Conservation (phyloP, 805 yeast genomes). For the Kregervanrija delftensis region DNA sequence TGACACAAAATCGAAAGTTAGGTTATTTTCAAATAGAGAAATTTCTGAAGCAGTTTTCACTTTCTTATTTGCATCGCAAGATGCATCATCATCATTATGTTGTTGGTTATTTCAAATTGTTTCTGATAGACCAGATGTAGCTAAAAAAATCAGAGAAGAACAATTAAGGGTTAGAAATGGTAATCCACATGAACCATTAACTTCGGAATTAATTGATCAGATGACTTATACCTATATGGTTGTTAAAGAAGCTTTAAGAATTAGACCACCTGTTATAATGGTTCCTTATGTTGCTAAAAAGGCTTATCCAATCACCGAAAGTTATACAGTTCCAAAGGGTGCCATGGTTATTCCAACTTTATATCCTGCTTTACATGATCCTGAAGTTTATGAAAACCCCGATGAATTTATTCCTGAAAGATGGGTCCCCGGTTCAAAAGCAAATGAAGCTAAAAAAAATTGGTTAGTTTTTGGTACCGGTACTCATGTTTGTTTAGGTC, state of each 20-base stretch:
- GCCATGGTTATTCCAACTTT: constrained; percentile 94
- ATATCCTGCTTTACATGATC: constrained; percentile 95
- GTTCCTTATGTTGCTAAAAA: constrained; percentile 94
- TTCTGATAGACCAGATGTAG: constrained; percentile 92
- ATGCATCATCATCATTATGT: constrained; percentile 93
- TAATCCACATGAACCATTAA: constrained; percentile 56
- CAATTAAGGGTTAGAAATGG: constrained; percentile 77
- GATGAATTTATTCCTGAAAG: constrained; percentile 94
- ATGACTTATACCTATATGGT: constrained; percentile 89
- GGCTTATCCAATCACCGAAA: constrained; percentile 73
- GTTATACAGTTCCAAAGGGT: constrained; percentile 92
- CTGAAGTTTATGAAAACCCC: constrained; percentile 92
- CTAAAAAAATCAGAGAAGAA: constrained; percentile 82
- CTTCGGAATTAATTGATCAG: constrained; percentile 68
- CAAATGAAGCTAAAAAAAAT: constrained; percentile 72
- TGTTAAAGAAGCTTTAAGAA: constrained; percentile 86
- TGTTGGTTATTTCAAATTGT: constrained; percentile 97
- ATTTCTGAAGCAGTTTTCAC: constrained; percentile 96
- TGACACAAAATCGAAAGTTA: constrained; percentile 46
- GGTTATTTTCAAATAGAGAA: constrained; percentile 85
- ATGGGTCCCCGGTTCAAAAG: constrained; percentile 78
- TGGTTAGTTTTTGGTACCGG: constrained; percentile 98
- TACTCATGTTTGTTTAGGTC: constrained; percentile 94
- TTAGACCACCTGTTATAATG: constrained; percentile 97
- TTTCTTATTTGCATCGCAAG: constrained; percentile 95